Conservation (phyloP, 208 protist genomes). For the Trichomonas tenax region DNA sequence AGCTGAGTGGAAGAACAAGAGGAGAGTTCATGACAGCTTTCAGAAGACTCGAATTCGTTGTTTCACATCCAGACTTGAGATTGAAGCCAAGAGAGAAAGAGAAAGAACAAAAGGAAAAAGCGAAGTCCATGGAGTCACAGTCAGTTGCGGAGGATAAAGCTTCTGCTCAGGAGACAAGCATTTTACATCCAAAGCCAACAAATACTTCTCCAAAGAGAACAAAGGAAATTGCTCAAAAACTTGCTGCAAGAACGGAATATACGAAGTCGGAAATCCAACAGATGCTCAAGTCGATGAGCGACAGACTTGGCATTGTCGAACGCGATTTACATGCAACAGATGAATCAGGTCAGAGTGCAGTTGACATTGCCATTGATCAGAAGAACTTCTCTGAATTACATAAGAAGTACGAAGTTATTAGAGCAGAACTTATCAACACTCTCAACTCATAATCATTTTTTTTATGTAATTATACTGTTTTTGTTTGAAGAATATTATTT, state of each 20-base stretch:
- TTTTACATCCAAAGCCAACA: neutral
- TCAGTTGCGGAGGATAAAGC: neutral
- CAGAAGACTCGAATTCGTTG: neutral
- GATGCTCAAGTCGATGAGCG: neutral
- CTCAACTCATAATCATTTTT: neutral
- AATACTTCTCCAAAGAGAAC: neutral
- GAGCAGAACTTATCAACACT: neutral
- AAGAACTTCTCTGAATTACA: neutral
- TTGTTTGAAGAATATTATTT: no score
- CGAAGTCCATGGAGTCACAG: neutral
- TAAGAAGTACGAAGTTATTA: neutral
- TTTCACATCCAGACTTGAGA: neutral
- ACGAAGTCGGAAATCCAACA: neutral
- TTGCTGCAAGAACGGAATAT: neutral
- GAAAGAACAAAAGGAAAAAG: neutral
- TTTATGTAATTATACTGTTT: neutral
- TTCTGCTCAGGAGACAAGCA: neutral
- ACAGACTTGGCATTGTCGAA: neutral
- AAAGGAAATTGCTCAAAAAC: neutral
- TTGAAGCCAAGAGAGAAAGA: neutral
- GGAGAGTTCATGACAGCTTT: neutral
- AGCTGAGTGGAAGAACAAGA: neutral
- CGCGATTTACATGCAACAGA: neutral
- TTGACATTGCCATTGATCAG: constrained; percentile 7
- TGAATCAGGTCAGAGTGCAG: neutral